phyloP scores from a whole-genome alignment of 495 filamentous ascomycete genomes.

The Neurospora sp. region DNA sequence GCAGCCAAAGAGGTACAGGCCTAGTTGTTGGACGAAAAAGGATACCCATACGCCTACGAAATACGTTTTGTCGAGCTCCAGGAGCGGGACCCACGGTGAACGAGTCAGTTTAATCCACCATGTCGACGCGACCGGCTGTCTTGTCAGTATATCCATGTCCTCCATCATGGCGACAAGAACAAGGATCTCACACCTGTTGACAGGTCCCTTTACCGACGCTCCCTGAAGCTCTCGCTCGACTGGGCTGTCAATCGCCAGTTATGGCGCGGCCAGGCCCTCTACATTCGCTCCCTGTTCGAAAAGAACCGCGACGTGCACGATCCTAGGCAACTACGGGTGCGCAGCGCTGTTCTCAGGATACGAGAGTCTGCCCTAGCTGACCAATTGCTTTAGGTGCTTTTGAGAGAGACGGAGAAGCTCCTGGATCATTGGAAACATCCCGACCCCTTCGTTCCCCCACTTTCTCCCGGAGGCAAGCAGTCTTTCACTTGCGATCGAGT shows the following conservation, averaged over 20 bases:
- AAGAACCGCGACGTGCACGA: constrained; percentile 81
- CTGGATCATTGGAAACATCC: constrained; percentile 95
- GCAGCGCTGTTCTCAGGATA: constrained; percentile 1
- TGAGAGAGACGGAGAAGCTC: constrained; percentile 78
- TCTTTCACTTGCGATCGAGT: not conserved
- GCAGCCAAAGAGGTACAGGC: not conserved
- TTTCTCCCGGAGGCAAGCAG: constrained; percentile 82
- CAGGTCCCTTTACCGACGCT: constrained; percentile 88
- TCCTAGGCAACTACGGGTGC: constrained; percentile 78
- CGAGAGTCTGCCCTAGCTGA: not conserved
- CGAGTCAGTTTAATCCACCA: constrained; percentile 17
- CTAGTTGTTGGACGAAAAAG: not conserved
- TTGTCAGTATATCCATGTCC: constrained; percentile 25
- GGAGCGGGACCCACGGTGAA: not conserved
- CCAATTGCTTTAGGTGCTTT: constrained; percentile 46
- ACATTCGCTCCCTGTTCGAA: constrained; percentile 92
- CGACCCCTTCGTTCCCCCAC: constrained; percentile 79
- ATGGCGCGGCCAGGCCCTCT: constrained; percentile 92
- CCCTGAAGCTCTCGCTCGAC: constrained; percentile 84
- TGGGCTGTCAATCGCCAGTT: constrained; percentile 85
- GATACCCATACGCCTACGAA: not conserved
- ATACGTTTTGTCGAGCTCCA: not conserved
- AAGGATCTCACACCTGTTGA: constrained; percentile 4
- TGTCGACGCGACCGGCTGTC: constrained; percentile 37
- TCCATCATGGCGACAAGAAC: not conserved